Conservation (phyloP, 148 eudicot genomes). For the Camellia granthamiana region DNA sequence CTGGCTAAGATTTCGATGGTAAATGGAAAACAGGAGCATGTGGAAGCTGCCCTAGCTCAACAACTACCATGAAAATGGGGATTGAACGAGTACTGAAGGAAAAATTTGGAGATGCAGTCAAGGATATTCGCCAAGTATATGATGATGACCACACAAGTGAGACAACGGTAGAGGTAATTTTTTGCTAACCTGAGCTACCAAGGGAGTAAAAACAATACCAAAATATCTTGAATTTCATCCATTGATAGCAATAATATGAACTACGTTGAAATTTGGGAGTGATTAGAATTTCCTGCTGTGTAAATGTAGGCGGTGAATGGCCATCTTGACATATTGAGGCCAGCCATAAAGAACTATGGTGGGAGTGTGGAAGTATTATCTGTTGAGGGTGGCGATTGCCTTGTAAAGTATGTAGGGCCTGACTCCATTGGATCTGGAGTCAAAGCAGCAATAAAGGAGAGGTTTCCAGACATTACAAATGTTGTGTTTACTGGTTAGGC, state of each 20-base stretch:
- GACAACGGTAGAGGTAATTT: constrained; percentile 70
- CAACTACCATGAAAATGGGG: constrained; percentile 94
- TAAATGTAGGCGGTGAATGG: constrained; percentile 57
- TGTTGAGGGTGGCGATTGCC: constrained; percentile 64
- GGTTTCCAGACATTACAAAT: constrained; percentile 70
- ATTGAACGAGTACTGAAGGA: constrained; percentile 85
- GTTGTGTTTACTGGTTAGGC: constrained; percentile 61
- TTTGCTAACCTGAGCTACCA: background rate
- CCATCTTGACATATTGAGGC: constrained; percentile 84
- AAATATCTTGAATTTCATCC: background rate
- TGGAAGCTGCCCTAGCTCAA: constrained; percentile 92
- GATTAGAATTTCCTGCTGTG: constrained; percentile 7
- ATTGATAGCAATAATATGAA: background rate
- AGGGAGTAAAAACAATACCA: background rate
- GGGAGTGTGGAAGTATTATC: constrained; percentile 79
- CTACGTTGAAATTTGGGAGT: background rate
- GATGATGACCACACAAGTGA: constrained; percentile 52
- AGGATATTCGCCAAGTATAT: constrained; percentile 71
- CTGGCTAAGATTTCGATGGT: background rate
- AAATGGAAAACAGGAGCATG: constrained; percentile 66
- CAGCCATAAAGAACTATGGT: constrained; percentile 86
- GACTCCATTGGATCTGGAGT: constrained; percentile 91
- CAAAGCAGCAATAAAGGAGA: constrained; percentile 92
- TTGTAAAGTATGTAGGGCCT: constrained; percentile 77
- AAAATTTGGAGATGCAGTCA: constrained; percentile 83